Base-by-base conservation (phyloP, 108 stramenopile species). In the Bacterosira constricta region DNA sequence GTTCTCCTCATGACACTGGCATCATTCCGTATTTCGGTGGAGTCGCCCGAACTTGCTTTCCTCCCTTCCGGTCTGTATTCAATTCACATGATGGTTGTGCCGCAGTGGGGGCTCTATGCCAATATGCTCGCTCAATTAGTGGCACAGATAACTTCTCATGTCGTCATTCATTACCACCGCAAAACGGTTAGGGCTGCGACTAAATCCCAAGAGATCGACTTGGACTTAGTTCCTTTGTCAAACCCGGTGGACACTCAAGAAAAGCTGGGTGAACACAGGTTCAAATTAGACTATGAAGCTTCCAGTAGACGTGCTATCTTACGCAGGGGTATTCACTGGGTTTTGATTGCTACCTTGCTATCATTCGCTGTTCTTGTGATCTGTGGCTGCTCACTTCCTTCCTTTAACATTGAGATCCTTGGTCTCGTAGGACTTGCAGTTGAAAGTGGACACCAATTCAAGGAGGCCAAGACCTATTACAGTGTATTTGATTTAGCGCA, bases 61-160 rank as follows among this genome's bases (percentile, higher is more conserved):
- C 57, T 89, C 4, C 86, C 86, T 10, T 69, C 80, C 11, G 75
- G 83, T 54, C 77, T 92, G 56, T 92, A 92, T 66, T 65, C 83
- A 13, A 62, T 92, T 11, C 81, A 89, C 38, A 68, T 92, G 54
- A 41, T 88, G 59, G 88, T 92, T 0, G 73, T 92, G 31, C 88
- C 90, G 26, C 63, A 77, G 0, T 92, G 90, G 90, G 90, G 90
- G 13, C 68, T 92, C 6, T 92, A 92, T 72, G 84, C 90, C 0
- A 92, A 92, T 70, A 84, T 92, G 85, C 72, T 86, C 27, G 90
- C 90, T 10, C 90, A 92, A 63, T 50, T 92, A 27, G 46, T 89
- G 8, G 86, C 88, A 8, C 90, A 92, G 45, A 52, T 92, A 21
- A 86, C 83, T 36, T 85, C 83, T 37, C 90, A 92, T 63, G 54